Evolutionary conservation across 129 eudicot species (phyloP), one percentile per base, ranked within the genome.

Genomic region (Lactuca sativa): DNA sequence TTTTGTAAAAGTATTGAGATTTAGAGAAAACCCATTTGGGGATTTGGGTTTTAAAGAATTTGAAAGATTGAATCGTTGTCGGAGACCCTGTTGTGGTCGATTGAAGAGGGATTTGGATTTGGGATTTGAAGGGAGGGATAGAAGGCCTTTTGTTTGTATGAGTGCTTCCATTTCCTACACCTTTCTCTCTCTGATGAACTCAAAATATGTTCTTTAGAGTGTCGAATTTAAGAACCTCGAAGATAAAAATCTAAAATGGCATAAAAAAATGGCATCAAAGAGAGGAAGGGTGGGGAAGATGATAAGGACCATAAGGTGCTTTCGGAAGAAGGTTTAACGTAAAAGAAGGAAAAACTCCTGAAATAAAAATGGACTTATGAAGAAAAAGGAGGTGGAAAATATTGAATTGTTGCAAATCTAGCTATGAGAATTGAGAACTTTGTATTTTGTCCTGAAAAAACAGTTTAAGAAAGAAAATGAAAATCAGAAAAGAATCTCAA

Each of bases 101-200:
- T 67, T 66, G 2, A 68, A 55, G 52, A 85, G 74, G 62, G 81
- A 80, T 53, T 72, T 83, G 65, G 81, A 56, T 74, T 68, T 85
- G 69, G 95, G 97, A 25, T 80, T 93, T 74, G 93, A 56, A 44
- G 99, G 97, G 60, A 93, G 69, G 40, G 95, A 85, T 49, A 93
- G 74, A 82, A 90, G 87, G 59, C 97, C 99, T 71, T 84, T 90
- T 69, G 99, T 71, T 74, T 90, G 93, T 18, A 93, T 33, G 70
- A 87, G 72, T 70, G 88, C 95, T 82, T 79, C 86, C 98, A 92
- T 92, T 69, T 85, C 16, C n/a, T 40, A 7, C 21, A 38, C 43
- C 6, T 75, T 56, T 64, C 44, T 33, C 21, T 47, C 17, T 66
- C 17, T 47, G 13, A 59, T 36, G 48, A 25, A 59, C 57, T 51